Conservation (phyloP, 1,284 basidiomycete genomes). For the Irpex sp. region DNA sequence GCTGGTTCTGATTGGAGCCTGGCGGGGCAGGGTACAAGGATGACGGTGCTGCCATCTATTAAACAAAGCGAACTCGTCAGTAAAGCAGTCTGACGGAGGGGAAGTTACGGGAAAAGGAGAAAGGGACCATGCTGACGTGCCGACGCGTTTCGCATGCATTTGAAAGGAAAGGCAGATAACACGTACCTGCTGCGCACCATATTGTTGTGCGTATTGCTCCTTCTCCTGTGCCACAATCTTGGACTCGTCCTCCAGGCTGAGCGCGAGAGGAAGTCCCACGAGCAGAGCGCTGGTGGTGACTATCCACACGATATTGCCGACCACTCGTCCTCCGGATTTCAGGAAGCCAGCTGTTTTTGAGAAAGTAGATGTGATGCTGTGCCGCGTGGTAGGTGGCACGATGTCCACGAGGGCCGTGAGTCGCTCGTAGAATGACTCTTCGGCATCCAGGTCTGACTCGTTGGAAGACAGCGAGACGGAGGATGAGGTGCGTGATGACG, state of each 20-base stretch:
- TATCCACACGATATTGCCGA: slow-evolving; percentile 92
- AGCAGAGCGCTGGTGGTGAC: slow-evolving; percentile 92
- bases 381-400: slow-evolving; percentile 86
- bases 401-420: slow-evolving; percentile 93
- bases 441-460: slow-evolving; percentile 59
- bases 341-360: slow-evolving; percentile 60
- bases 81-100: slow-evolving; percentile 17
- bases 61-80: slow-evolving; percentile 13
- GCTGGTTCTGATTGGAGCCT: slow-evolving; percentile 38
- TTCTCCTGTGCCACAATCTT: slow-evolving; percentile 94
- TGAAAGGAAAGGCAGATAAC: background rate
- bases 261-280: slow-evolving; percentile 88
- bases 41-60: slow-evolving; percentile 59
- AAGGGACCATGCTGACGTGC: slow-evolving; percentile 8
- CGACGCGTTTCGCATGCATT: slow-evolving; percentile 8
- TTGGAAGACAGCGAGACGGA: slow-evolving; percentile 73
- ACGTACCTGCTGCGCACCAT: slow-evolving; percentile 86
- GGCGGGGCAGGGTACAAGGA: slow-evolving; percentile 49
- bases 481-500: slow-evolving; percentile 65
- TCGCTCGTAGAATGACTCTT: slow-evolving; percentile 89
- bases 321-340: slow-evolving; percentile 64
- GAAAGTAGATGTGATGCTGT: slow-evolving; percentile 63
- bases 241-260: slow-evolving; percentile 94
- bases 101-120: slow-evolving; percentile 12
- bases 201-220: slow-evolving; percentile 91